A percentile compares a stretch with the other conserved stretches of the same genome.
These are phyloP conservation scores for Monilinia fructicola DNA, from an alignment of 2,329 filamentous ascomycete species.

Conservation along the genomic window DNA sequence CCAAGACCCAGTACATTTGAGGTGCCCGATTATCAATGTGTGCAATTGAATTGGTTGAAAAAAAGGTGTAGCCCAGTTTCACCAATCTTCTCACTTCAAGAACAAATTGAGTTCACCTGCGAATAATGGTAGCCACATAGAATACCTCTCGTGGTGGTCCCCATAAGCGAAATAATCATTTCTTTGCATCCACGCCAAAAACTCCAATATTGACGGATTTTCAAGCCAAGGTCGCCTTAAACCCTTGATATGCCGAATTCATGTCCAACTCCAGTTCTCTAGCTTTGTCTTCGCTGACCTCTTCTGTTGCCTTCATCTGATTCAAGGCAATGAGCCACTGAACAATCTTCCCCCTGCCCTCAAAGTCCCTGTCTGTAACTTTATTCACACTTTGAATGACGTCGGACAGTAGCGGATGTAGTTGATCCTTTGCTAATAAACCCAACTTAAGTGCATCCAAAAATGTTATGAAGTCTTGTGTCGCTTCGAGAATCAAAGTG, in stretches of 20 bases:
- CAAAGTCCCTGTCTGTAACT: slow-evolving; percentile 92
- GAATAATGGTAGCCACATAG: neutral
- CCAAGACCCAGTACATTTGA: neutral
- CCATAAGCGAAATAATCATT: neutral
- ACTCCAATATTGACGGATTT: slow-evolving; percentile 1
- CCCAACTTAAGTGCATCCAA: slow-evolving; percentile 92
- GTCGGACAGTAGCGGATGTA: slow-evolving; percentile 93
- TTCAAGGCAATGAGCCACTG: slow-evolving; percentile 98
- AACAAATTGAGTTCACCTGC: neutral
- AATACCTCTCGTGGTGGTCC: too few relatives aligned
- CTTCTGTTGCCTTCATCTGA: slow-evolving; percentile 95
- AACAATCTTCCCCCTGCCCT: slow-evolving; percentile 93
- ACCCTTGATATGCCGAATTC: slow-evolving; percentile 89
- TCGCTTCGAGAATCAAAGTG: slow-evolving; percentile 80
- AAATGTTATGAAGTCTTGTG: slow-evolving; percentile 98
- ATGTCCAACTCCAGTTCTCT: slow-evolving; percentile 91
- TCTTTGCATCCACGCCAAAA: neutral
- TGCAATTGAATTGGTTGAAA: neutral
- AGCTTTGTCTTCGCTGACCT: slow-evolving; percentile 81
- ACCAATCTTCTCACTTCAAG: neutral
- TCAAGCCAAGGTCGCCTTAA: slow-evolving; percentile 57
- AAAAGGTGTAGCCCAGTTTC: neutral
- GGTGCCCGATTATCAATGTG: neutral
- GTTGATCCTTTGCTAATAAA: slow-evolving; percentile 87
- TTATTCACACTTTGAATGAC: slow-evolving; percentile 97